phyloP scores from a whole-genome alignment of 1,284 basidiomycete species.

The Rhodofomes roseus region DNA sequence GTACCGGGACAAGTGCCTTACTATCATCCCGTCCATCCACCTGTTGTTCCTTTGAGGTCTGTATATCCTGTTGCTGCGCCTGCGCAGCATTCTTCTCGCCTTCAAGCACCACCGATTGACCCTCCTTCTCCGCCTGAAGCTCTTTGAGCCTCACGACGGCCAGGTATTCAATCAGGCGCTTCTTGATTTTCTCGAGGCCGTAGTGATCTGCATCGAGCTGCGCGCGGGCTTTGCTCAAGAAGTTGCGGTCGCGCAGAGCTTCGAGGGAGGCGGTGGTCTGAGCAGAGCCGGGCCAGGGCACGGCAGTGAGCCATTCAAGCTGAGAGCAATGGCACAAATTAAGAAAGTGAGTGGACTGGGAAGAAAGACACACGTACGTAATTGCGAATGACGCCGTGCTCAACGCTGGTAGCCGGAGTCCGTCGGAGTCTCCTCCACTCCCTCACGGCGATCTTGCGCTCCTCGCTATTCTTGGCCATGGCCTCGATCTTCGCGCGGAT shows the following conservation, averaged over 20 bases:
- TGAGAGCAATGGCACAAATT: conserved; percentile 31
- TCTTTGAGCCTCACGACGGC: conserved; percentile 83
- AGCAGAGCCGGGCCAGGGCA: conserved; percentile 66
- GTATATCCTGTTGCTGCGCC: not conserved
- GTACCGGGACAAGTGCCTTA: not conserved
- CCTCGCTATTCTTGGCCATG: conserved; percentile 72
- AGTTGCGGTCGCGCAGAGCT: conserved; percentile 46
- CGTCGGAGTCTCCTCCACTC: conserved; percentile 77
- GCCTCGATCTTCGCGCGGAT: conserved; percentile 78
- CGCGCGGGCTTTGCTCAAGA: conserved; percentile 59
- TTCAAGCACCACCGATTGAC: not conserved
- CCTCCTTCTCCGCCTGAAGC: conserved; percentile 36
- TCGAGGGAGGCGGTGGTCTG: conserved; percentile 20
- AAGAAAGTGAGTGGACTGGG: not conserved
- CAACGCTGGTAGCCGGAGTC: conserved; percentile 73
- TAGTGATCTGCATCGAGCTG: conserved; percentile 89
- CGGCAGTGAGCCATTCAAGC: conserved; percentile 81
- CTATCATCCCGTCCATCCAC: not conserved
- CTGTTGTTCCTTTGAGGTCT: not conserved
- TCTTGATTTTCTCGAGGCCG: conserved; percentile 88
- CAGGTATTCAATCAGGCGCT: conserved; percentile 85
- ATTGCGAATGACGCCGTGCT: conserved; percentile 73
- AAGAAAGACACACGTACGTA: conserved; percentile 48
- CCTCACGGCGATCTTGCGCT: conserved; percentile 77
- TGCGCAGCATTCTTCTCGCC: not conserved